A percentile compares a stretch with the other conserved stretches of the same genome.
Conservation (phyloP, 768 basidiomycete genomes). For the Tubosaeta sp. region DNA sequence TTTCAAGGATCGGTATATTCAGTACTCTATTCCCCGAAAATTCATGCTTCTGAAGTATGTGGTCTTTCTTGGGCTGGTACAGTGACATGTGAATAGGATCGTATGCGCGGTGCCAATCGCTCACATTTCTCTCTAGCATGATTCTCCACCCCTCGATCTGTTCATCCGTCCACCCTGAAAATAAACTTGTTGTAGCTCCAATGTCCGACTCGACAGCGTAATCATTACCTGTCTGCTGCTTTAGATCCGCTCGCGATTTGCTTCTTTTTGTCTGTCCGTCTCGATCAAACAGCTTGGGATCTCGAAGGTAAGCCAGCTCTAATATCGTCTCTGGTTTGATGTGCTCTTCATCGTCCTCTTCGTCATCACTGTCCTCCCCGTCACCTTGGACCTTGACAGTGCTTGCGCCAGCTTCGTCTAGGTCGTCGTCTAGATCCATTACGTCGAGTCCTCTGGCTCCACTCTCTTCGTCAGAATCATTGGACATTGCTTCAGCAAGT, state of each 20-base stretch:
- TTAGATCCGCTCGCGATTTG: conserved; percentile 62
- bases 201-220: background rate
- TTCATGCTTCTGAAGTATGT: conserved; percentile 70
- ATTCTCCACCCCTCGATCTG: conserved; percentile 92
- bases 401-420: conserved; percentile 38
- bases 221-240: conserved; percentile 57
- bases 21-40: conserved; percentile 59
- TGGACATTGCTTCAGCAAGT: conserved; percentile 61
- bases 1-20: background rate
- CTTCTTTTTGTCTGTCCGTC: conserved; percentile 69
- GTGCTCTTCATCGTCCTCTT: conserved; percentile 29
- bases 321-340: conserved; percentile 57
- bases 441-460: conserved; percentile 21
- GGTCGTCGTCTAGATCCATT: conserved; percentile 52
- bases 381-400: conserved; percentile 53
- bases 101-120: conserved; percentile 27
- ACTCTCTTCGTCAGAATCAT: conserved; percentile 60
- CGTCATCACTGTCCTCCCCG: conserved; percentile 46
- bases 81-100: conserved; percentile 6
- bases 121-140: conserved; percentile 85
- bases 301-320: conserved; percentile 71
- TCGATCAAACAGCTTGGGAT: conserved; percentile 73
- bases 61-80: conserved; percentile 66
- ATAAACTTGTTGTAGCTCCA: background rate
- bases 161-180: conserved; percentile 67